Percentiles rank a stretch among this genome's conserved stretches.
These are phyloP conservation scores for Helminthosporium solani DNA, from an alignment of 2,329 filamentous ascomycete genomes.

Conservation along the genomic window DNA sequence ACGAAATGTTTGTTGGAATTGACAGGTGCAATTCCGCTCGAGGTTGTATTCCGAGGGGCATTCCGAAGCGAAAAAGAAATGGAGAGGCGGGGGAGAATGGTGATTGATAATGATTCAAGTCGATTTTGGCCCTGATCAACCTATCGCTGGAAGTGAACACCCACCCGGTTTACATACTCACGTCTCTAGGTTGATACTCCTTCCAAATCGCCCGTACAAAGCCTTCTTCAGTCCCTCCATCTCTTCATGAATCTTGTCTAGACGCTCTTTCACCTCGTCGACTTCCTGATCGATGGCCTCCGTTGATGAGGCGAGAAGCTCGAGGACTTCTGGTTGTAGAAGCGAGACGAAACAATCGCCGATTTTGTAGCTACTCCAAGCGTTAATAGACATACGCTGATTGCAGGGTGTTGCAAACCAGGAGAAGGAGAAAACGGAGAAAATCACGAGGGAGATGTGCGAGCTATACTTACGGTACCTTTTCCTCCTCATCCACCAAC, in stretches of 20 bases:
- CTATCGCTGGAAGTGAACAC: no score
- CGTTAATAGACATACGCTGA: no score
- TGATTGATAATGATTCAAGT: no score
- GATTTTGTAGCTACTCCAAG: conserved; percentile 85
- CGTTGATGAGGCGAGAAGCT: conserved; percentile 72
- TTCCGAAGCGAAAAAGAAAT: no score
- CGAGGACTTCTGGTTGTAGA: conserved; percentile 79
- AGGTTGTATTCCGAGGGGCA: no score
- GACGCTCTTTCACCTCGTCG: conserved; percentile 70
- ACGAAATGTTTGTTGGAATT: no score
- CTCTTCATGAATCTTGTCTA: conserved; percentile 75
- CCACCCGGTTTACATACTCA: conserved; percentile 36
- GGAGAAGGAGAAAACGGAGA: background rate
- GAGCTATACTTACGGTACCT: conserved; percentile 69
- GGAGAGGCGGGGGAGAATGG: no score
- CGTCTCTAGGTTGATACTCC: conserved; percentile 95
- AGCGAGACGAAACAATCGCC: conserved; percentile 94
- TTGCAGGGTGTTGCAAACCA: background rate
- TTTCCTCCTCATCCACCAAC: conserved; percentile 91
- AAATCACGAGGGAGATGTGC: conserved; percentile 33
- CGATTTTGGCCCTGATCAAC: no score
- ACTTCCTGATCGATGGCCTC: conserved; percentile 77
- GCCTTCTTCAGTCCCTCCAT: conserved; percentile 89
- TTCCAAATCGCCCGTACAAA: conserved; percentile 90
- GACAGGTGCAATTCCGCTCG: no score